Conservation (phyloP, 2,329 filamentous ascomycete species). For the Verticillium isaacii region DNA sequence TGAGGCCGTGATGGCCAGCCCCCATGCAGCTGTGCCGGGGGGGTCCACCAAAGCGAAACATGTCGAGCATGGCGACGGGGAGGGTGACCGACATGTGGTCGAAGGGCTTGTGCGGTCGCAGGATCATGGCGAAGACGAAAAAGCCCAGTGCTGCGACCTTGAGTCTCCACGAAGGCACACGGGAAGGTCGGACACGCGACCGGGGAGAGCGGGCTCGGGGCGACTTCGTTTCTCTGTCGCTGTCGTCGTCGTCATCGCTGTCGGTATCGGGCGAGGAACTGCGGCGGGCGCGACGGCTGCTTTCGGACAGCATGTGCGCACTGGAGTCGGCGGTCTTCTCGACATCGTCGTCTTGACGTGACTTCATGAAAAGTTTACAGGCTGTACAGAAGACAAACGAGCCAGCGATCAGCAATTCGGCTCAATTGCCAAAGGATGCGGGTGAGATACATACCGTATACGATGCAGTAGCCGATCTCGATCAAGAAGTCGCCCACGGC, state of each 20-base stretch:
- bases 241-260: neutral
- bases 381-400: neutral
- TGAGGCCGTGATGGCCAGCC: constrained; percentile 5
- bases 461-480: constrained; percentile 13
- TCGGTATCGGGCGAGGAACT: neutral
- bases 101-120: constrained; percentile 25
- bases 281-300: neutral
- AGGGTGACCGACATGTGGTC: constrained; percentile 24
- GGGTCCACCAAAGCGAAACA: constrained; percentile 12
- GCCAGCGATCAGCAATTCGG: neutral
- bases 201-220: neutral
- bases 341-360: neutral
- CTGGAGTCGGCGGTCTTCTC: neutral
- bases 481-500: constrained; percentile 16
- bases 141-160: constrained; percentile 15
- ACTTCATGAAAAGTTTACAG: neutral
- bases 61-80: constrained; percentile 22
- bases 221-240: neutral
- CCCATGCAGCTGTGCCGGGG: constrained; percentile 17
- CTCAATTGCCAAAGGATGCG: neutral
- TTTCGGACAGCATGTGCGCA: neutral
- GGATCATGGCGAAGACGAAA: constrained; percentile 13
- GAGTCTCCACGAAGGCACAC: neutral
- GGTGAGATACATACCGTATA: constrained; percentile 14
- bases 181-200: neutral